Evolutionary conservation across 257 asterid genomes (phyloP).

Genomic region (Mitragyna speciosa): DNA sequence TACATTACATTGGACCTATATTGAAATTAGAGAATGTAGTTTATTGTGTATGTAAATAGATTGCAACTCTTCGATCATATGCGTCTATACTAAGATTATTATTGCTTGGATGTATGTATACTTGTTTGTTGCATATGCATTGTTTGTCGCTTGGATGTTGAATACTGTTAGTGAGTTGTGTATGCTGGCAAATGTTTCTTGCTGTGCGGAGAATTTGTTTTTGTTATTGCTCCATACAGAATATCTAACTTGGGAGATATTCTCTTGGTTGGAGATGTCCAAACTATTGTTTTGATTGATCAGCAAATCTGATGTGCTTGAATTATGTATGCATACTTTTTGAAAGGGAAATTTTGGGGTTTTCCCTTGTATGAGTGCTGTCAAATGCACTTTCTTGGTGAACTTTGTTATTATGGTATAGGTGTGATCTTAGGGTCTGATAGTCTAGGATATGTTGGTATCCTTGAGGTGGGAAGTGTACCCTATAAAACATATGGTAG

Average conservation of each 20-base stretch:
- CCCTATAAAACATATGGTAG: not conserved
- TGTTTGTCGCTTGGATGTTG: not conserved
- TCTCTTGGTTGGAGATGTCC: not conserved
- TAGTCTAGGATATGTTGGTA: not conserved
- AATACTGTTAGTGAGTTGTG: not conserved
- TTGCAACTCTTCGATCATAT: not conserved
- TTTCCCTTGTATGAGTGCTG: not conserved
- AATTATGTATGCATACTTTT: not conserved
- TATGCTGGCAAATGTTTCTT: not conserved
- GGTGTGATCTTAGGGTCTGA: not conserved
- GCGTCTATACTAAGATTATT: not conserved
- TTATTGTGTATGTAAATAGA: conserved; percentile 18
- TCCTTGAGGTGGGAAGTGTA: not conserved
- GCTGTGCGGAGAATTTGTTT: not conserved
- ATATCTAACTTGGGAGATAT: not conserved
- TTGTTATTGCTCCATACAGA: not conserved
- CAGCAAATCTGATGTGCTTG: not conserved
- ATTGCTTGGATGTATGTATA: not conserved
- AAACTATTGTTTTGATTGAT: not conserved
- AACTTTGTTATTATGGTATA: not conserved
- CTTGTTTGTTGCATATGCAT: not conserved
- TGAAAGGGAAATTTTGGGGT: not conserved
- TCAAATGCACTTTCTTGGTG: not conserved
- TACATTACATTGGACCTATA: conserved; percentile 33
- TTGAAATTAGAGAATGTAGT: not conserved